Evolutionary conservation across 1,139 yeast genomes (phyloP), one percentile per base, ranked within the genome.

Genomic region (Debaryomycetaceae sp.): DNA sequence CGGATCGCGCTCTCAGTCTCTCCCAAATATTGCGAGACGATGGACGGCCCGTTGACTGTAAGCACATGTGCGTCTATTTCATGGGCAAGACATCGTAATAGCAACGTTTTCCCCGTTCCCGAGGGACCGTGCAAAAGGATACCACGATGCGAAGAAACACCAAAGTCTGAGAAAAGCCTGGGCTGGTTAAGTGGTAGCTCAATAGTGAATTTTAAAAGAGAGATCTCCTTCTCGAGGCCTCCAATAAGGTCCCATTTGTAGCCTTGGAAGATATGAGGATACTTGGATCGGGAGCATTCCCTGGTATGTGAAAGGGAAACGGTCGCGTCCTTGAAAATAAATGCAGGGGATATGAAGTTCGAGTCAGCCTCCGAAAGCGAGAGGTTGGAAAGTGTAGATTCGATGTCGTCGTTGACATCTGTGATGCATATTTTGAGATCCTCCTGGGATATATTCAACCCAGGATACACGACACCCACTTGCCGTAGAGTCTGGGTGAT

Each of bases 91-190:
- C 95, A 81, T 32, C 83, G 66, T 26, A 92, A 59, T 12, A 90
- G 63, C 85, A 87, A 74, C 1, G 97, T 83, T 50, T 90, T 90
- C 31, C 99, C 99, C 0, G 97, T 87, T 1, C 99, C 99, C 2
- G 97, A 93, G 2, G 97, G 95, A 0, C 99, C 99, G 55, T 87
- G 93, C 4, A 90, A 58, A 21, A 90, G 56, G 12, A 92, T 67
- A 4, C 98, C 98, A 32, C 95, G 64, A 3, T 97, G 96, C 8
- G 95, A 92, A 7, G 77, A 66, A 26, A 87, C 80, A n/a, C 90
- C 87, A 58, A 87, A 92, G 32, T 82, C 76, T 6, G 77, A 64
- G 43, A 86, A 90, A 22, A 85, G 55, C 4, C 70, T 66, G 0
- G 96, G 95, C 32, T 74, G 74, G 37, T 78, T 74, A 23, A 90